Conservation (phyloP, 257 asterid genomes). For the Solanum sejunctum region DNA sequence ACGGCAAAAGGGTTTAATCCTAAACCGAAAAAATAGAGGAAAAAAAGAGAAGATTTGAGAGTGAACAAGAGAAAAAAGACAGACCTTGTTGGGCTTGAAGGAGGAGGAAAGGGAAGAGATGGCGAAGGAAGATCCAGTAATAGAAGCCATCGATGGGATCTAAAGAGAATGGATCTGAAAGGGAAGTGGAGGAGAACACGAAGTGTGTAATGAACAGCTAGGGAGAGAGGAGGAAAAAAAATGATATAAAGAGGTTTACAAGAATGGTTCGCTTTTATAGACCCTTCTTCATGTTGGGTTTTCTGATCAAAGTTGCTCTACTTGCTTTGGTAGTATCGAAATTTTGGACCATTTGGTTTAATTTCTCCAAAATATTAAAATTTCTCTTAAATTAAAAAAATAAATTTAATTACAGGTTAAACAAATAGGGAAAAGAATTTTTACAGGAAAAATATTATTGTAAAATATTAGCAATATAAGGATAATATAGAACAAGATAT, state of each 20-base stretch:
- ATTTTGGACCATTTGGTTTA: neutral
- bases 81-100: constrained; percentile 49
- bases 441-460: no score
- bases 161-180: constrained; percentile 20
- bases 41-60: neutral
- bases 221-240: neutral
- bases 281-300: neutral
- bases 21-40: neutral
- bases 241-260: neutral
- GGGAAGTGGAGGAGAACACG: constrained; percentile 51
- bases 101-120: constrained; percentile 33
- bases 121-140: constrained; percentile 40
- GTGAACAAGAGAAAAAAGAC: neutral
- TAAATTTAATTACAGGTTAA: no score
- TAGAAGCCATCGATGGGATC: constrained; percentile 47
- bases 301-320: neutral
- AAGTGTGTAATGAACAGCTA: constrained; percentile 21
- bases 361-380: no score
- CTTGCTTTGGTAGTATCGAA: neutral
- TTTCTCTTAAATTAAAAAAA: no score
- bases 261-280: neutral
- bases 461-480: no score
- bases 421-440: no score
- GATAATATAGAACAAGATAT: no score
- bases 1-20: neutral